Conservation (phyloP, 805 yeast species). For the Lipomyces yamanashiensis region DNA sequence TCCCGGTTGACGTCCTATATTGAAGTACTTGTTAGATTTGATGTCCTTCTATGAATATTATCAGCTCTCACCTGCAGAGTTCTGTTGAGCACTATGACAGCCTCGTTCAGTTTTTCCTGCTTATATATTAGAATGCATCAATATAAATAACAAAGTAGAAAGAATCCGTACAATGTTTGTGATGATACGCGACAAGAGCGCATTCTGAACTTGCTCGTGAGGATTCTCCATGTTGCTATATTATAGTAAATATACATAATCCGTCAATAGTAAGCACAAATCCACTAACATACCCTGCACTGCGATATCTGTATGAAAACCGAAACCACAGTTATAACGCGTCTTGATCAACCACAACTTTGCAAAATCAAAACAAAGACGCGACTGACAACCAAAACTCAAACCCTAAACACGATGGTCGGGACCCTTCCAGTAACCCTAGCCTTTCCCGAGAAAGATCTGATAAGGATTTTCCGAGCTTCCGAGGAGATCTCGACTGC, state of each 20-base stretch:
- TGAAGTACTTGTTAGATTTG: background rate
- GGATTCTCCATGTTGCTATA: constrained; percentile 68
- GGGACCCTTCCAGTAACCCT: too few relatives aligned
- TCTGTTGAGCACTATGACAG: constrained; percentile 66
- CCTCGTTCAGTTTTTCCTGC: constrained; percentile 72
- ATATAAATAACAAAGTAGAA: background rate
- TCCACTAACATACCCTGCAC: too few relatives aligned
- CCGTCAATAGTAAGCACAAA: background rate
- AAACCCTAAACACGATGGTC: too few relatives aligned
- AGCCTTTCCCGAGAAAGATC: too few relatives aligned
- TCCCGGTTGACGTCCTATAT: constrained; percentile 59
- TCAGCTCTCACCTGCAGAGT: constrained; percentile 52
- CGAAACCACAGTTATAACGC: too few relatives aligned
- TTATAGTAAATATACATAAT: background rate
- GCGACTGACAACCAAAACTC: too few relatives aligned
- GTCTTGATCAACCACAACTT: too few relatives aligned
- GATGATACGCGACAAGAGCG: constrained; percentile 74
- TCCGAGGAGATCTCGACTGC: too few relatives aligned
- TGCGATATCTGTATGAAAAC: too few relatives aligned
- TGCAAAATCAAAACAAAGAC: too few relatives aligned
- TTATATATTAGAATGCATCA: background rate
- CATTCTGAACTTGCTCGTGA: constrained; percentile 79
- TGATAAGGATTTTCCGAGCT: too few relatives aligned
- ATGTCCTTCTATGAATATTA: constrained; percentile 21
- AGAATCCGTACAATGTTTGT: constrained; percentile 65